Evolutionary conservation across 306 rosid genomes (phyloP).

Genomic region (Urtica urens): DNA sequence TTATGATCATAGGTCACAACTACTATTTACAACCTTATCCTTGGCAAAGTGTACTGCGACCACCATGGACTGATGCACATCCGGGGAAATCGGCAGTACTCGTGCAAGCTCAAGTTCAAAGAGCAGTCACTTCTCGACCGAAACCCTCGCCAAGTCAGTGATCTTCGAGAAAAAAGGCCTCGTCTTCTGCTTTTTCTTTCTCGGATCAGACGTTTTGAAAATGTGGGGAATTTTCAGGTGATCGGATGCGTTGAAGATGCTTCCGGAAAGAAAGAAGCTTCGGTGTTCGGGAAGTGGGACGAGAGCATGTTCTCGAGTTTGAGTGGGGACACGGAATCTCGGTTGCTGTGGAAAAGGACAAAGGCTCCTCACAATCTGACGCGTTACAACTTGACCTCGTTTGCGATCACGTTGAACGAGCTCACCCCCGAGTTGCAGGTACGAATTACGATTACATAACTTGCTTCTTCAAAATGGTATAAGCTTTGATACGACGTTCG

Average conservation of each 20-base stretch:
- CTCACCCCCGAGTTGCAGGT: slow-evolving; percentile 79
- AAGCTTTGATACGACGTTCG: too few relatives aligned
- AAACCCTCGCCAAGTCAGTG: slow-evolving; percentile 87
- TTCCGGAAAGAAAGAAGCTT: slow-evolving; percentile 49
- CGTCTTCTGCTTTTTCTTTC: not conserved
- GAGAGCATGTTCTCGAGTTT: slow-evolving; percentile 59
- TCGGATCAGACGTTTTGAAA: not conserved
- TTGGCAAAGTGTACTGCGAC: slow-evolving; percentile 87
- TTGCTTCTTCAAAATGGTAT: too few relatives aligned
- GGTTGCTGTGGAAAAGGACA: slow-evolving; percentile 69
- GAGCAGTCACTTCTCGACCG: slow-evolving; percentile 93
- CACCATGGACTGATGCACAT: slow-evolving; percentile 93
- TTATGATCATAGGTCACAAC: slow-evolving; percentile 68
- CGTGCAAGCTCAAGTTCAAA: slow-evolving; percentile 80
- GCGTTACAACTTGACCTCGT: slow-evolving; percentile 94
- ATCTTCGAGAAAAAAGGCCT: not conserved
- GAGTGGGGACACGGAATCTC: slow-evolving; percentile 43
- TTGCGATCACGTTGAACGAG: slow-evolving; percentile 84
- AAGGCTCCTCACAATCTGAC: slow-evolving; percentile 55
- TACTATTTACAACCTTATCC: slow-evolving; percentile 80
- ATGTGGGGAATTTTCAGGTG: slow-evolving; percentile 32
- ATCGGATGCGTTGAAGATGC: slow-evolving; percentile 77
- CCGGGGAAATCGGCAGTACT: slow-evolving; percentile 70
- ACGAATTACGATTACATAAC: too few relatives aligned
- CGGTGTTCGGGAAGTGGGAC: slow-evolving; percentile 91